Percentiles rank a stretch among this genome's conserved stretches.
phyloP scores from a whole-genome alignment of 441 rosid species.

The Syzygium syzygioides region DNA sequence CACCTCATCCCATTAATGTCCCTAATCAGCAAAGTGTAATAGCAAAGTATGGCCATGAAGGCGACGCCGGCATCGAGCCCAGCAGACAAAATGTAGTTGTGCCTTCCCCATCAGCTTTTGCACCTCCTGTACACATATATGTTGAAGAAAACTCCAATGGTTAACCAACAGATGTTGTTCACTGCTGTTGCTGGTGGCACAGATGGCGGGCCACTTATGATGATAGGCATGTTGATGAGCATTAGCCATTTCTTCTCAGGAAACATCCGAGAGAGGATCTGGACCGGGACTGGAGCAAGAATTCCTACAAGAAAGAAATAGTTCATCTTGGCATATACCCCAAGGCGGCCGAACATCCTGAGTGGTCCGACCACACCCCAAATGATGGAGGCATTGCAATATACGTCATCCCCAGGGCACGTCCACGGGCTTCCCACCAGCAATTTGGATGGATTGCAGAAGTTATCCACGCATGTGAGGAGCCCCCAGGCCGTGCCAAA shows the following conservation, averaged over 20 bases:
- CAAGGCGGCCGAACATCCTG: slow-evolving; percentile 6
- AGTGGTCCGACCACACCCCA: slow-evolving; percentile 8
- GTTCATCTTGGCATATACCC: slow-evolving; percentile 3
- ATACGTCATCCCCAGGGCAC: background rate
- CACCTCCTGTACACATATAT: background rate
- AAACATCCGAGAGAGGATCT: slow-evolving; percentile 1
- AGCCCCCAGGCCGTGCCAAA: slow-evolving; percentile 14
- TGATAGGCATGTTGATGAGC: slow-evolving; percentile 3
- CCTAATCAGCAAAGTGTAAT: slow-evolving; percentile 1
- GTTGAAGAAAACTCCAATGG: slow-evolving; percentile 9
- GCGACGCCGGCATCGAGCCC: slow-evolving; percentile 10
- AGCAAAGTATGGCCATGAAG: slow-evolving; percentile 9
- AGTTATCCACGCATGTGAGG: background rate
- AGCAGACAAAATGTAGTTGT: slow-evolving; percentile 11
- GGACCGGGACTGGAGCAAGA: background rate
- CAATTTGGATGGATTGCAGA: background rate
- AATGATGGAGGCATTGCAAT: slow-evolving; percentile 9
- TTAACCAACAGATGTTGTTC: slow-evolving; percentile 5
- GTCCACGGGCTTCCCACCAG: slow-evolving; percentile 11
- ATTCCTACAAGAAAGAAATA: slow-evolving; percentile 10
- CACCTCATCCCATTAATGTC: slow-evolving; percentile 2
- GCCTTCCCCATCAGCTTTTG: slow-evolving; percentile 9
- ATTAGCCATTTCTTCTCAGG: slow-evolving; percentile 7
- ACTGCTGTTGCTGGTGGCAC: background rate
- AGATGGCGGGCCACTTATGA: background rate